phyloP scores from a whole-genome alignment of 305 asterid genomes.

The Coffea humblotiana region DNA sequence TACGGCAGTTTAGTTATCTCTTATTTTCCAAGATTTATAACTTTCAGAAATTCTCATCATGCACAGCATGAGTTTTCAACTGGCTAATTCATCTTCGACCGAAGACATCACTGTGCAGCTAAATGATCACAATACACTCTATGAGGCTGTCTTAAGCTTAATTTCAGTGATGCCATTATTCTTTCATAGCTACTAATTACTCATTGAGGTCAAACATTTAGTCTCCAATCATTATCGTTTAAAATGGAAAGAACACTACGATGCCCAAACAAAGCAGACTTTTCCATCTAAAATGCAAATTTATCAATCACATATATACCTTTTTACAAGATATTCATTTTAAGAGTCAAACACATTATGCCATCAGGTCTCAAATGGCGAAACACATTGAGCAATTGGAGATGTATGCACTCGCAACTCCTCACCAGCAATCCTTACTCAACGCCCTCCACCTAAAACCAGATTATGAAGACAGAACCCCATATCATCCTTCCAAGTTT shows the following conservation, averaged over 20 bases:
- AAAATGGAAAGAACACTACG: background rate
- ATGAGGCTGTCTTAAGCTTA: background rate
- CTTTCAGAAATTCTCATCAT: background rate
- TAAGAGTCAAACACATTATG: background rate
- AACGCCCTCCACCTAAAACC: background rate
- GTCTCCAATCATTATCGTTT: background rate
- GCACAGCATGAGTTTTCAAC: background rate
- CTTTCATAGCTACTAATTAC: conserved; percentile 1
- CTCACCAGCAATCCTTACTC: background rate
- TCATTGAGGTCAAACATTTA: background rate
- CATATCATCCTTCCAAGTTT: background rate
- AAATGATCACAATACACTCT: too few relatives aligned
- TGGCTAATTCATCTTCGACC: background rate
- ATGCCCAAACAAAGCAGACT: background rate
- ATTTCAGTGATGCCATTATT: background rate
- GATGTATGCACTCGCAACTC: background rate
- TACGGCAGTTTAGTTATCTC: too few relatives aligned
- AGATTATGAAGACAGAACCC: background rate
- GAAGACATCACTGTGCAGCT: background rate
- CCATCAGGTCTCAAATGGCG: background rate
- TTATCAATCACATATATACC: background rate
- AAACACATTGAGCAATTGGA: background rate
- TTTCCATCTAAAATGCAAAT: background rate
- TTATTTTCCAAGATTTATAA: background rate
- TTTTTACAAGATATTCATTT: too few relatives aligned